phyloP scores from a whole-genome alignment of 225 moss, liverwort and hornwort genomes.

The Climacium dendroides region DNA sequence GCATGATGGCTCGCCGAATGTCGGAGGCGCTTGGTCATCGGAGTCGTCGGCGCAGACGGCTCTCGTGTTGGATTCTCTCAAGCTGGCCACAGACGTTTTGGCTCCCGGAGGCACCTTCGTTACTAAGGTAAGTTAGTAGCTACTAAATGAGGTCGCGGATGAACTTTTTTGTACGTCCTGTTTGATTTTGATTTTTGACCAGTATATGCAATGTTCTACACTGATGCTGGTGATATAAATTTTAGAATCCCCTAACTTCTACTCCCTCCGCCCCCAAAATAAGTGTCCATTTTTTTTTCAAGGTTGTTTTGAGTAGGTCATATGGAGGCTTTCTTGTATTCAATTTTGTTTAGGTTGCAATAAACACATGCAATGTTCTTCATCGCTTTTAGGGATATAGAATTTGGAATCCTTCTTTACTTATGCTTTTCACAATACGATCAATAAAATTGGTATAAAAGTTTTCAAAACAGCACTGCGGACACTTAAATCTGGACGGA shows the following conservation, averaged over 20 bases:
- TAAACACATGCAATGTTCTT: background rate
- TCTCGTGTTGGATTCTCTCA: conserved; percentile 85
- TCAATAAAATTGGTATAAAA: background rate
- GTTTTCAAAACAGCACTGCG: no score
- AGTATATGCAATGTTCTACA: background rate
- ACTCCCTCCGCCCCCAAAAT: background rate
- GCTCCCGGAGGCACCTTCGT: conserved; percentile 89
- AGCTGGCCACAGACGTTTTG: conserved; percentile 75
- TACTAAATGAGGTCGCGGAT: background rate
- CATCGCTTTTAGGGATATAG: background rate
- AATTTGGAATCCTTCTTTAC: background rate
- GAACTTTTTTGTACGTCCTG: background rate
- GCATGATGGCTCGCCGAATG: conserved; percentile 95
- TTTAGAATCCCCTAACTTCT: background rate
- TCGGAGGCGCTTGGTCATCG: conserved; percentile 88
- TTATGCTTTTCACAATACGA: background rate
- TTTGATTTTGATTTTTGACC: background rate
- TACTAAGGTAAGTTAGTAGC: conserved; percentile 60
- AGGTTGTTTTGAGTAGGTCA: background rate
- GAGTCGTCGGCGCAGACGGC: conserved; percentile 74
- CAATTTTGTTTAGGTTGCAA: background rate
- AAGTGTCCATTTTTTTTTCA: background rate
- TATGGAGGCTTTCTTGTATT: background rate
- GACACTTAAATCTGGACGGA: background rate
- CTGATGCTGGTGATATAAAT: background rate